Conservation (phyloP, 352 stramenopile species). For the Phytophthora boehmeriae region DNA sequence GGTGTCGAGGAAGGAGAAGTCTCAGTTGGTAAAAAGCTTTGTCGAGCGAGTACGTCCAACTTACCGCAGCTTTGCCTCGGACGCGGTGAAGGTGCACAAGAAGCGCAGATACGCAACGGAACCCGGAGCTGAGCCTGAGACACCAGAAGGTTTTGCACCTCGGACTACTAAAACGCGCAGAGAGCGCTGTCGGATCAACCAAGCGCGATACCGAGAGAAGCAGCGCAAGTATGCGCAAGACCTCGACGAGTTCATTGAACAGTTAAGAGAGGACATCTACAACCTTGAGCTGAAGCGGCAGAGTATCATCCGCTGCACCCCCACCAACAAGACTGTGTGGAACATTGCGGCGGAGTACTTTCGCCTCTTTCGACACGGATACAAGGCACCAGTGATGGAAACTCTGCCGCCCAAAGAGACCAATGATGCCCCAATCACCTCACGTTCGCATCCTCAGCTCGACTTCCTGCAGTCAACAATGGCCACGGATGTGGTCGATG, state of each 20-base stretch:
- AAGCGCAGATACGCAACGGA: background rate
- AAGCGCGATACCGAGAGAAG: slow-evolving; percentile 18
- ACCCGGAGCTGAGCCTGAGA: background rate
- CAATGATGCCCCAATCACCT: background rate
- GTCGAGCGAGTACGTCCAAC: too few relatives aligned
- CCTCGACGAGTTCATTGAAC: slow-evolving; percentile 9
- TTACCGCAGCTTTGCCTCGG: too few relatives aligned
- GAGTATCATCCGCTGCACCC: slow-evolving; percentile 1
- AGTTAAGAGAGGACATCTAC: slow-evolving; percentile 9
- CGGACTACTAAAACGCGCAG: slow-evolving; percentile 1
- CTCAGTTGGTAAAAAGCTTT: too few relatives aligned
- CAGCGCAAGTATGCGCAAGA: slow-evolving; percentile 12
- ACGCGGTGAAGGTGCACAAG: too few relatives aligned
- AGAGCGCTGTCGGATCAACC: slow-evolving; percentile 26
- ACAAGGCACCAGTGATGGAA: background rate
- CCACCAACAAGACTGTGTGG: background rate
- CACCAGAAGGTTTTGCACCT: slow-evolving; percentile 1
- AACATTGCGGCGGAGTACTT: slow-evolving; percentile 1
- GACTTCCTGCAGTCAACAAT: slow-evolving; percentile 3
- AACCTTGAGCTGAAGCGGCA: slow-evolving; percentile 9
- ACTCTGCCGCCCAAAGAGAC: background rate
- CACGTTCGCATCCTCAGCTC: background rate
- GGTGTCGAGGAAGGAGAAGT: too few relatives aligned
- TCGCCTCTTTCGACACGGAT: slow-evolving; percentile 15
- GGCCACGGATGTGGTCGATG: background rate